Conservation (phyloP, 1,284 basidiomycete genomes). For the Apiotrichum gracile region DNA sequence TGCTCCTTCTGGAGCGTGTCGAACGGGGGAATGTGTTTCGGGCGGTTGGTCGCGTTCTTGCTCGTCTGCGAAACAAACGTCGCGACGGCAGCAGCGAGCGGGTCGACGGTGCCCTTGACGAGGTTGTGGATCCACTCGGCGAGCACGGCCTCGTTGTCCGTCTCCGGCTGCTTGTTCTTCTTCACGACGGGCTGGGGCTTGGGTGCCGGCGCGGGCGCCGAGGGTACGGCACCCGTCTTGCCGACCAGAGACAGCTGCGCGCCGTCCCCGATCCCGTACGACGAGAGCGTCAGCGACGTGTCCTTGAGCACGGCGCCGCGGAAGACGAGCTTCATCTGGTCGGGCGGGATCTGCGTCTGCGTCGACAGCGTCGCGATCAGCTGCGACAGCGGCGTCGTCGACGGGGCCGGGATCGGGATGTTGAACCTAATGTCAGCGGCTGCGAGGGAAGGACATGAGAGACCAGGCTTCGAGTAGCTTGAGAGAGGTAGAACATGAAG, state of each 20-base stretch:
- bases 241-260: slow-evolving; percentile 41
- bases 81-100: slow-evolving; percentile 27
- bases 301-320: slow-evolving; percentile 48
- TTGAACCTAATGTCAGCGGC: slow-evolving; percentile 41
- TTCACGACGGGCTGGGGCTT: slow-evolving; percentile 24
- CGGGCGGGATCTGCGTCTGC: slow-evolving; percentile 36
- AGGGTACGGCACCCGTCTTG: slow-evolving; percentile 32
- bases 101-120: slow-evolving; percentile 28
- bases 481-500: too few relatives aligned
- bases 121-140: slow-evolving; percentile 39
- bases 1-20: slow-evolving; percentile 43
- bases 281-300: slow-evolving; percentile 39
- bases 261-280: slow-evolving; percentile 45
- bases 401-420: slow-evolving; percentile 44
- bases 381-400: slow-evolving; percentile 38
- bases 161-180: slow-evolving; percentile 45
- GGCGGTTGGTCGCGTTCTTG: slow-evolving; percentile 30
- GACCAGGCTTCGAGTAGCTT: too few relatives aligned
- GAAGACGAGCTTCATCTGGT: slow-evolving; percentile 44
- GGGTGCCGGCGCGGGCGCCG: slow-evolving; percentile 8
- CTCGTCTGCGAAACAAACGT: slow-evolving; percentile 35
- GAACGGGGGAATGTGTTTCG: slow-evolving; percentile 34
- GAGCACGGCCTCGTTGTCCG: slow-evolving; percentile 37
- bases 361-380: slow-evolving; percentile 41
- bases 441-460: too few relatives aligned